Evolutionary conservation across 2,329 filamentous ascomycete genomes (phyloP), one percentile per base, ranked within the genome.

Genomic region (Shiraia sp.): DNA sequence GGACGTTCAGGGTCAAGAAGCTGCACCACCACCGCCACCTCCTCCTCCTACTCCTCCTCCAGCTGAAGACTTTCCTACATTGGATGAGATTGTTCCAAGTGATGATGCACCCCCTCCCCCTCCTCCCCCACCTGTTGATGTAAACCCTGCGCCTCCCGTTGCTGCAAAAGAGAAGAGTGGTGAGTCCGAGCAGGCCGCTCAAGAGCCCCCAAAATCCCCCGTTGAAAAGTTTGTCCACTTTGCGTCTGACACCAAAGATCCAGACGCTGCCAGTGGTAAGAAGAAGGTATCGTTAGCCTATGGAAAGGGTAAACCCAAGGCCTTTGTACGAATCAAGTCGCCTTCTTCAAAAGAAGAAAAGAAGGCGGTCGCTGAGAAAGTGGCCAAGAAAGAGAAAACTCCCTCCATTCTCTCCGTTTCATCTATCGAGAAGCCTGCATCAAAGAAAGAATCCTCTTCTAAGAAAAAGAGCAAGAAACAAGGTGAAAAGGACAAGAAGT

Each of bases 171-270:
- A 61, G 57, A 61, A 61, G 57, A 65, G 57, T 65, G 61, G 63
- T 66, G 64, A 66, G 63, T 66, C 59, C 53, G 63, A 66, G 61
- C 62, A 52, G 57, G 57, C 49, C 39, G 58, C 59, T 64, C 57
- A 58, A 59, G 47, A 57, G 50, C 51, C 61, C 59, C 56, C 55
- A 36, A 57, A 59, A 42, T 63, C 59, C 52, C 62, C 59, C 35
- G 57, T 48, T 25, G 47, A 51, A 30, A 69, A 69, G 42, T 58
- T 50, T 45, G 64, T 69, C 36, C 65, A 66, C 42, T 69, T 69
- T 53, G 57, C 64, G 36, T 59, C 64, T 65, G 64, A 69, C 60
- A 61, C 62, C 42, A 69, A 68, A 63, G 64, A 65, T 45, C 49
- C 62, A 62, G 65, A 66, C 45, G 49, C 61, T 25, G 32, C 32